Evolutionary conservation across 148 eudicot species (phyloP).

Genomic region (Chenopodium album): DNA sequence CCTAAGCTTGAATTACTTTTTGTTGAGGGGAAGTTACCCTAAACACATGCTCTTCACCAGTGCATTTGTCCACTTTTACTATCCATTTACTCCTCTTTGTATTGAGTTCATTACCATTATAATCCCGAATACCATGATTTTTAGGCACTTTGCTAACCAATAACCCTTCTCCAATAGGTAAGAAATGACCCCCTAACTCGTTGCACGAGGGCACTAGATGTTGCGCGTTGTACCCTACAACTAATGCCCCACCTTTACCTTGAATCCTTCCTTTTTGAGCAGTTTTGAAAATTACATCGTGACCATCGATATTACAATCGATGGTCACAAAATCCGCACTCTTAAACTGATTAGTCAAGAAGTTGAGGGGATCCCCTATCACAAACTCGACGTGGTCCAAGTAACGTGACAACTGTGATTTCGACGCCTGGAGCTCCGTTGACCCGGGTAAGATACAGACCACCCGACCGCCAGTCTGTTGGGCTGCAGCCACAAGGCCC

Average conservation of each 20-base stretch:
- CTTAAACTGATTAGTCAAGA: slow-evolving; percentile 20
- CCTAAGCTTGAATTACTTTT: slow-evolving; percentile 24
- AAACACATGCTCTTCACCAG: slow-evolving; percentile 49
- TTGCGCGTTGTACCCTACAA: slow-evolving; percentile 40
- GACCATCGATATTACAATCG: slow-evolving; percentile 29
- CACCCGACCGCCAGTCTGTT: slow-evolving; percentile 38
- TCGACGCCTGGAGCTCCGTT: slow-evolving; percentile 20
- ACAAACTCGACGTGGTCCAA: slow-evolving; percentile 30
- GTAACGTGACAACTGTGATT: slow-evolving; percentile 23
- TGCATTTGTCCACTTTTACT: slow-evolving; percentile 40
- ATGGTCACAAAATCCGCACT: slow-evolving; percentile 30
- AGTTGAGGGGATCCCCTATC: slow-evolving; percentile 14
- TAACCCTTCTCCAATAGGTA: slow-evolving; percentile 40
- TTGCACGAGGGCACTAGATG: slow-evolving; percentile 16
- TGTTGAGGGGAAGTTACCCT: slow-evolving; percentile 31
- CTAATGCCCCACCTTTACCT: slow-evolving; percentile 2
- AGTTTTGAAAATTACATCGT: slow-evolving; percentile 3
- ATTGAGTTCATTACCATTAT: background rate
- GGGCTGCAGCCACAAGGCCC: slow-evolving; percentile 40
- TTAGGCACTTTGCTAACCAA: slow-evolving; percentile 25
- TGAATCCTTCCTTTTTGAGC: background rate
- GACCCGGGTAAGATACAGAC: slow-evolving; percentile 32
- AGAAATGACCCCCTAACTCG: slow-evolving; percentile 36
- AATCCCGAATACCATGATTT: background rate
- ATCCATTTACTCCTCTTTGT: slow-evolving; percentile 39